Conservation (phyloP, 1,284 basidiomycete species). For the Veloboletus limbatus region DNA sequence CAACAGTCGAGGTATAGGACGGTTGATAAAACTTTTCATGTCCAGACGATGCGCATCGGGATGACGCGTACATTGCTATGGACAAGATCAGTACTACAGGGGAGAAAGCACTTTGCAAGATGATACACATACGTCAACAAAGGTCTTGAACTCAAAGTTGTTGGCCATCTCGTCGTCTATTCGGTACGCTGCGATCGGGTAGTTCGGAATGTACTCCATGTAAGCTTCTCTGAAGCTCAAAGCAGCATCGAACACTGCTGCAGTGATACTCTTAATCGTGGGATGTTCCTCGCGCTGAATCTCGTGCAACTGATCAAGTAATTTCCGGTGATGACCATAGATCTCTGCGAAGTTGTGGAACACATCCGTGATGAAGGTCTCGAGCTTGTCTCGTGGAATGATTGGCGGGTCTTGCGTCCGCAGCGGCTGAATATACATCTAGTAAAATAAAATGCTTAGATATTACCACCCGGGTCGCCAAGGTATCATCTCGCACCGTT, state of each 20-base stretch:
- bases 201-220: conserved; percentile 89
- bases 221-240: conserved; percentile 94
- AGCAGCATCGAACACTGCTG: conserved; percentile 84
- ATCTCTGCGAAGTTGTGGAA: conserved; percentile 91
- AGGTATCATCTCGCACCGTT: conserved; percentile 23
- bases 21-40: conserved; percentile 86
- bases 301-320: conserved; percentile 80
- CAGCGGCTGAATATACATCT: conserved; percentile 80
- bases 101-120: background rate
- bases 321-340: conserved; percentile 64
- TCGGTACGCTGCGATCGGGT: conserved; percentile 89
- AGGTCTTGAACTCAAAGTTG: conserved; percentile 78
- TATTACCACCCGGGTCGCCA: background rate
- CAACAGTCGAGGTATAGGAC: conserved; percentile 85
- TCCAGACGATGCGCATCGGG: conserved; percentile 76
- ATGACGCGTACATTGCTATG: conserved; percentile 66
- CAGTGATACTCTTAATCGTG: conserved; percentile 78
- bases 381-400: conserved; percentile 68
- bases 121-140: conserved; percentile 68
- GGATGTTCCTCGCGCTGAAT: conserved; percentile 92
- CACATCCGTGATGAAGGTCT: conserved; percentile 84
- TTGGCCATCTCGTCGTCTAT: conserved; percentile 85
- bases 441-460: conserved; percentile 10
- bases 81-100: conserved; percentile 4
- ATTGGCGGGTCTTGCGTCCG: conserved; percentile 74